Evolutionary conservation across 129 eudicot genomes (phyloP), one percentile per base, ranked within the genome.

Genomic region (Pittosporum tobira): DNA sequence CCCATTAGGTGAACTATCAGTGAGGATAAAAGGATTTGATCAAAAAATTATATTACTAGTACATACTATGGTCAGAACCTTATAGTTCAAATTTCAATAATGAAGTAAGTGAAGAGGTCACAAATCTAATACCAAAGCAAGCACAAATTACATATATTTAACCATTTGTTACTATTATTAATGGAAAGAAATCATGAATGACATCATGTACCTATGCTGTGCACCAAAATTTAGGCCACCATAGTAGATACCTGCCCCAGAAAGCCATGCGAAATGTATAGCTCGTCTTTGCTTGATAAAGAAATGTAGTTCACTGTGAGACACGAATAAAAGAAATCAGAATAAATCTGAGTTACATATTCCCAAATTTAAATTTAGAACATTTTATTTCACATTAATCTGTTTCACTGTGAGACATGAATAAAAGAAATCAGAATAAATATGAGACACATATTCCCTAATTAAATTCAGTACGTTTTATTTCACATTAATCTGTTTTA

Each of bases 221-320:
- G 94, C 89, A 52, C 94, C 95, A 65, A 91, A 91, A 73, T 91
- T 86, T 28, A 91, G 81, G 68, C 85, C 95, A 75, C 98, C 98
- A 42, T 91, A 87, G 68, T 91, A 91, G 69, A 91, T 83, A 65
- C 98, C 98, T 68, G 94, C 98, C 71, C 98, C 95, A 63, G 98
- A 91, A 72, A 91, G 94, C 98, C 98, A 91, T 29, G 98, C 98
- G 70, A 91, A 91, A 80, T 91, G 88, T 52, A 86, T 73, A 15
- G 98, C 94, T 62, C 98, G 81, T 74, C 94, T 83, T 69, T 91
- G 94, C 51, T 85, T 80, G 4, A 91, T 78, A 64, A 80, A 91
- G 75, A 80, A 91, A 60, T 80, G 89, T 56, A 91, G 80, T 79
- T 91, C 98, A 80, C 97, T 90, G 77, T 79, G 71, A 61, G 51